Evolutionary conservation across 192 early-diverging fungal genomes (phyloP).

Genomic region (Gryganskiella cystojenkinii): DNA sequence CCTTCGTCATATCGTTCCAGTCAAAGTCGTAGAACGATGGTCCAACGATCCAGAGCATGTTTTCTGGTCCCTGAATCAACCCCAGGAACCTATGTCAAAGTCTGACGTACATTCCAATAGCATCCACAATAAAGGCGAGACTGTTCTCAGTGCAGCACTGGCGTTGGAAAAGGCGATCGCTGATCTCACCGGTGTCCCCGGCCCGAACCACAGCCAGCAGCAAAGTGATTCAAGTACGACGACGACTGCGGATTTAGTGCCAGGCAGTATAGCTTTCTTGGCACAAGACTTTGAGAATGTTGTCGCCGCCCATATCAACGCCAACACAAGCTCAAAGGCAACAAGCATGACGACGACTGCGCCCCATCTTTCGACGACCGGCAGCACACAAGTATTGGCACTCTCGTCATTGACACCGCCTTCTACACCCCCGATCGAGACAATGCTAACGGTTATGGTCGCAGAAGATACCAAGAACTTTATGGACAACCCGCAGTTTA

Average conservation of each 20-base stretch:
- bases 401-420: background rate
- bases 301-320: too few species aligned
- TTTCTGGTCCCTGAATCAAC: constrained; percentile 8
- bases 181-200: too few species aligned
- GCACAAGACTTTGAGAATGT: too few species aligned
- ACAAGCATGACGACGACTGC: background rate
- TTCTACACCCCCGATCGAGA: background rate
- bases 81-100: background rate
- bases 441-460: constrained; percentile 46
- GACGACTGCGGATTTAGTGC: too few species aligned
- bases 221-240: background rate
- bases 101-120: too few species aligned
- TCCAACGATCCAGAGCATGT: constrained; percentile 32
- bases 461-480: constrained; percentile 56
- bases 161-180: too few species aligned
- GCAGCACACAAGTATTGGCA: background rate
- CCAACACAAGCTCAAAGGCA: too few species aligned
- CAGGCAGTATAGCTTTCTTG: too few species aligned
- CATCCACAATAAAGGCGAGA: too few species aligned
- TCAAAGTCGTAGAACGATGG: constrained; percentile 19
- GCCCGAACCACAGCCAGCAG: background rate
- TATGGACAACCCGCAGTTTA: constrained; percentile 54
- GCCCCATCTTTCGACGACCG: background rate
- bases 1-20: constrained; percentile 37
- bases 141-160: too few species aligned